Evolutionary conservation across 441 rosid species (phyloP).

Genomic region (Adansonia gregorii): DNA sequence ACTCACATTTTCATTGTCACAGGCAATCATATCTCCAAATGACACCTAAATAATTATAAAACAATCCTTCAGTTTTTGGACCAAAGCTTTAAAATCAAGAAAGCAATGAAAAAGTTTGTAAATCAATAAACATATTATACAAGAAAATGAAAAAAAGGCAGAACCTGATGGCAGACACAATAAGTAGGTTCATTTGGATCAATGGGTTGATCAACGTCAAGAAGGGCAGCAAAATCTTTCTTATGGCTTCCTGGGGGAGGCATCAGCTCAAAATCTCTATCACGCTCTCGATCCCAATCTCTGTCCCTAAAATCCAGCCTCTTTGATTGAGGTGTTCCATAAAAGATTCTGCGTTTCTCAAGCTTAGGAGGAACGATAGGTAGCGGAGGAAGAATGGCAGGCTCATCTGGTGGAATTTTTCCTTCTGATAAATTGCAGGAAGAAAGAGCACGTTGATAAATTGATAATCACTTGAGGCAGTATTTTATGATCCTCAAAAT

Average conservation of each 20-base stretch:
- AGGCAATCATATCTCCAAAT: slow-evolving; percentile 99
- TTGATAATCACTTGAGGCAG: slow-evolving; percentile 22
- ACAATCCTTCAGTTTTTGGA: slow-evolving; percentile 19
- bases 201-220: slow-evolving; percentile 58
- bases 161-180: slow-evolving; percentile 17
- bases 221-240: slow-evolving; percentile 59
- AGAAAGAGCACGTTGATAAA: slow-evolving; percentile 28
- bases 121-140: slow-evolving; percentile 18
- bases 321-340: slow-evolving; percentile 79
- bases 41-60: slow-evolving; percentile 63
- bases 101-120: slow-evolving; percentile 11
- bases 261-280: slow-evolving; percentile 93
- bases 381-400: slow-evolving; percentile 87
- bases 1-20: slow-evolving; percentile 97
- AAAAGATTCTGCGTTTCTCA: slow-evolving; percentile 72
- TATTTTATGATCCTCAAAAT: slow-evolving; percentile 6
- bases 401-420: slow-evolving; percentile 85
- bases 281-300: slow-evolving; percentile 90
- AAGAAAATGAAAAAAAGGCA: slow-evolving; percentile 27
- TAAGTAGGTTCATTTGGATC: too few species aligned
- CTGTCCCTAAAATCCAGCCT: slow-evolving; percentile 77
- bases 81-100: slow-evolving; percentile 14
- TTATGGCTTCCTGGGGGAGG: slow-evolving; percentile 93
- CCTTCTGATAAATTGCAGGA: slow-evolving; percentile 61
- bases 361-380: slow-evolving; percentile 72